Evolutionary conservation across 1,284 basidiomycete genomes (phyloP).

Genomic region (Volvariella volvacea): DNA sequence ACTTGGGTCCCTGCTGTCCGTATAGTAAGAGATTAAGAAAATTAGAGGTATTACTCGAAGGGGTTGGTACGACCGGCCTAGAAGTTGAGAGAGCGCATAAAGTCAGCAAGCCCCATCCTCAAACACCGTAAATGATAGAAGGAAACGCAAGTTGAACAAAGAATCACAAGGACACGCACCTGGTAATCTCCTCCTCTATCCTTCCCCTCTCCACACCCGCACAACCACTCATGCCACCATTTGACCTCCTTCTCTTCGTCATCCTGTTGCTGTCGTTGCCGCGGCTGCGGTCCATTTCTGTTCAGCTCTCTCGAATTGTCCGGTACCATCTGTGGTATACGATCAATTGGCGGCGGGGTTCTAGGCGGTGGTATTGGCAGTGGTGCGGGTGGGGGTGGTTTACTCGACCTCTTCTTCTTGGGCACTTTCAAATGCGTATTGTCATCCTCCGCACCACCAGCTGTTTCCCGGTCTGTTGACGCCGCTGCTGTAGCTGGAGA

Average conservation of each 20-base stretch:
- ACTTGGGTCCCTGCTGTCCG: too few species aligned
- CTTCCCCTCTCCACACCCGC: conserved; percentile 64
- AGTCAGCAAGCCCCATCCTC: too few species aligned
- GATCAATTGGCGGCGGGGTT: conserved; percentile 43
- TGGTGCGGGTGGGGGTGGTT: conserved; percentile 42
- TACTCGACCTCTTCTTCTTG: conserved; percentile 7
- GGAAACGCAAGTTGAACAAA: too few species aligned
- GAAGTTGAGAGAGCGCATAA: too few species aligned
- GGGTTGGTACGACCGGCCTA: conserved; percentile 77
- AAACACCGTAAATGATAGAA: too few species aligned
- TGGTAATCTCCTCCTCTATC: conserved; percentile 67
- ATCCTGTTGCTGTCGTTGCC: conserved; percentile 16
- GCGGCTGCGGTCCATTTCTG: conserved; percentile 12
- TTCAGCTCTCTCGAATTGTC: too few species aligned
- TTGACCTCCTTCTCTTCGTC: conserved; percentile 31
- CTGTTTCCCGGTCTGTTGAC: too few species aligned
- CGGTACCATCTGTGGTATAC: conserved; percentile 34
- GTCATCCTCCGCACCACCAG: too few species aligned
- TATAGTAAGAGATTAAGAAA: not conserved
- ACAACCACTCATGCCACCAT: conserved; percentile 83
- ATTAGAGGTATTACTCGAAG: conserved; percentile 43
- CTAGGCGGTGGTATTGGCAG: conserved; percentile 51
- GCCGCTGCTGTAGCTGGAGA: too few species aligned
- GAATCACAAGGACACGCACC: conserved; percentile 30
- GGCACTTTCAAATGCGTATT: too few species aligned